A percentile compares a stretch with the other conserved stretches of the same genome.
phyloP scores from a whole-genome alignment of 2,329 filamentous ascomycete species.

The Zymoseptoria brevis region DNA sequence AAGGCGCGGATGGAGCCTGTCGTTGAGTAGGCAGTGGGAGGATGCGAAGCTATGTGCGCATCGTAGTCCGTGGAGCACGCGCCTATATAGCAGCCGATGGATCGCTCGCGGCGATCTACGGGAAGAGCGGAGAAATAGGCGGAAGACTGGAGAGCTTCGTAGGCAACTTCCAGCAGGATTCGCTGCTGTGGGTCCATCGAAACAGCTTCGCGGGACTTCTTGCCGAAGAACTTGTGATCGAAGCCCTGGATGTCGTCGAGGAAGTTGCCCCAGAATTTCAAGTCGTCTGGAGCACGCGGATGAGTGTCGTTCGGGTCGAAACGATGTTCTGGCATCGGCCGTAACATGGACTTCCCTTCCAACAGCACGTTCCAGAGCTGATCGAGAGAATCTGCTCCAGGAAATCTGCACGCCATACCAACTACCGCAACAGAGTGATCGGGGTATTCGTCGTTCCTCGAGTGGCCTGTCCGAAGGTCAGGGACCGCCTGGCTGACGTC shows the following conservation, averaged over 20 bases:
- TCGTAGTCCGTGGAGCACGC: constrained; percentile 34
- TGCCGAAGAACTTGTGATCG: constrained; percentile 31
- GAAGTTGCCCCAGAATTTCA: constrained; percentile 7
- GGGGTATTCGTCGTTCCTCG: background rate
- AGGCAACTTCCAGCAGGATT: constrained; percentile 24
- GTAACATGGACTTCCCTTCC: background rate
- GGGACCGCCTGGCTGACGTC: background rate
- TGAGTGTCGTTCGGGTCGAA: constrained; percentile 1
- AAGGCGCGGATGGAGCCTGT: constrained; percentile 1
- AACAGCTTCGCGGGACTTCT: constrained; percentile 20
- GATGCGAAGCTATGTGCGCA: constrained; percentile 16
- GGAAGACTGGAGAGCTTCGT: constrained; percentile 28
- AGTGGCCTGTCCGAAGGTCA: background rate
- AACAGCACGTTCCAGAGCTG: constrained; percentile 11
- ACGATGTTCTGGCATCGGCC: background rate
- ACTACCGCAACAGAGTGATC: constrained; percentile 7
- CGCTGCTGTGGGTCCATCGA: constrained; percentile 28
- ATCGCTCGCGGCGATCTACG: background rate
- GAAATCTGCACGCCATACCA: constrained; percentile 11
- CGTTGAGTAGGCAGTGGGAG: constrained; percentile 24
- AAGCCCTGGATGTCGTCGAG: constrained; percentile 18
- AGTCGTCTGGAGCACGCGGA: background rate
- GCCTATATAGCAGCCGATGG: constrained; percentile 36
- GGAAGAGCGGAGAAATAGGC: constrained; percentile 22
- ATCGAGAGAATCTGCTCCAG: constrained; percentile 5